Base-by-base conservation (phyloP, 495 filamentous ascomycete species). In the Aspergillus funiculosus region DNA sequence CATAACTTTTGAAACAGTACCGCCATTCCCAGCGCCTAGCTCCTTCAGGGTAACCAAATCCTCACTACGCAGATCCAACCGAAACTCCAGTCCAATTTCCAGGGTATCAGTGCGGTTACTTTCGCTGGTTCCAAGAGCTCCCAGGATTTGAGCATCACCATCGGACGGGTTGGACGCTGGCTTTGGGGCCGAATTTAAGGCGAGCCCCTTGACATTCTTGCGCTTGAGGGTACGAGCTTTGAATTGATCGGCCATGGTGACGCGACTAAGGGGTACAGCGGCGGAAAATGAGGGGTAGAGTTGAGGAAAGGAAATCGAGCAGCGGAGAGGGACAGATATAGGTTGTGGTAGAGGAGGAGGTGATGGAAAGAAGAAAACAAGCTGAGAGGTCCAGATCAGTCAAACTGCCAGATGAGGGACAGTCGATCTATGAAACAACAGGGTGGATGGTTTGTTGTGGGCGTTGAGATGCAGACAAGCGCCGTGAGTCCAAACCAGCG, bases 151-250 rank as follows among this genome's bases (percentile, higher is more conserved):
- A 22, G 74, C 66, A 65, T 76, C 83, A 57, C 65, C 71, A 52
- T 74, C 76, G 15, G 81, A 77, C 9, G 79, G 70, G 5, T 75
- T 78, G 7, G 73, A 53, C 25, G 74, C 44, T 45, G 73, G 66
- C n/a, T 81, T 73, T 17, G 84, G 79, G 13, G 85, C 75, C 14
- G 81, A 76, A 53, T 77, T 84, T 55, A 97, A 69, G 40, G 85
- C 87, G 13, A 98, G 81, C n/a, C 90, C 92, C 65, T 95, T 97
- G 64, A 90, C 79, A 62, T 96, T 98, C 77, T 96, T 95, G 70
- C 91, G 83, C 79, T 94, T 95, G 77, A 98, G 79, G 38, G 94
- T 89, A 70, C 86, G 83, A 58, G 83, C 79, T 58, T 90, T 84
- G 61, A 96, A 94, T 57, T 72, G 66, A 66, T 94, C 90, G 52